These are phyloP conservation scores for Polygonum maritimum DNA, from an alignment of 148 eudicot genomes.

Conservation along the genomic window DNA sequence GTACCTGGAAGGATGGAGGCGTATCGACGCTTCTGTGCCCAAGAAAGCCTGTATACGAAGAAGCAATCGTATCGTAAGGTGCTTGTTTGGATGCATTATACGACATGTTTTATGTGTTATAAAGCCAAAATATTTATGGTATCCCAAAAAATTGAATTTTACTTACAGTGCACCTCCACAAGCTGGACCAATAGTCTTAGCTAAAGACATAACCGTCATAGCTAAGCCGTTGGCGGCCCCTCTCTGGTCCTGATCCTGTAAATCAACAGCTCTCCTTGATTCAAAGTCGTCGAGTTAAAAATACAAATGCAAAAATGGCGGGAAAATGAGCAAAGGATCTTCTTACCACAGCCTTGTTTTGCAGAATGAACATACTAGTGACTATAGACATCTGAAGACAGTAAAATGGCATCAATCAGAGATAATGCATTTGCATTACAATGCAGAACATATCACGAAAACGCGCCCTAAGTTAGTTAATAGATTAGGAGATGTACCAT, in stretches of 20 bases:
- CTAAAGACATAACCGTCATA: slow-evolving; percentile 66
- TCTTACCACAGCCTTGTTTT: slow-evolving; percentile 80
- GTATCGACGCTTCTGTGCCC: slow-evolving; percentile 28
- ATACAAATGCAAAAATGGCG: neutral
- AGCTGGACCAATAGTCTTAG: slow-evolving; percentile 69
- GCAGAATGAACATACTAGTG: slow-evolving; percentile 63
- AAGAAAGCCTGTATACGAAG: slow-evolving; percentile 25
- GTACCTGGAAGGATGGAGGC: slow-evolving; percentile 29
- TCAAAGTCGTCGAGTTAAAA: neutral
- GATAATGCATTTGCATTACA: no score
- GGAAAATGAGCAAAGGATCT: neutral
- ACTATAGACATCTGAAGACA: slow-evolving; percentile 41
- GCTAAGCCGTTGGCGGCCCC: slow-evolving; percentile 87
- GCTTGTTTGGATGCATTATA: neutral
- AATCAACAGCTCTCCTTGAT: neutral
- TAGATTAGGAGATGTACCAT: slow-evolving; percentile 33
- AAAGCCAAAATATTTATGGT: neutral
- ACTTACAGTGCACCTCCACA: slow-evolving; percentile 75
- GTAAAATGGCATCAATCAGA: neutral
- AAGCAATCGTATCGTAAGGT: neutral
- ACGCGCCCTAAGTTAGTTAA: neutral
- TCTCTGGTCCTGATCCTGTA: slow-evolving; percentile 74
- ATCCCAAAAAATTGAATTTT: neutral
- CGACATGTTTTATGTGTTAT: neutral
- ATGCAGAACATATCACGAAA: no score